Base-by-base conservation (phyloP, 2,329 filamentous ascomycete genomes). In the Colletotrichum liriopes region DNA sequence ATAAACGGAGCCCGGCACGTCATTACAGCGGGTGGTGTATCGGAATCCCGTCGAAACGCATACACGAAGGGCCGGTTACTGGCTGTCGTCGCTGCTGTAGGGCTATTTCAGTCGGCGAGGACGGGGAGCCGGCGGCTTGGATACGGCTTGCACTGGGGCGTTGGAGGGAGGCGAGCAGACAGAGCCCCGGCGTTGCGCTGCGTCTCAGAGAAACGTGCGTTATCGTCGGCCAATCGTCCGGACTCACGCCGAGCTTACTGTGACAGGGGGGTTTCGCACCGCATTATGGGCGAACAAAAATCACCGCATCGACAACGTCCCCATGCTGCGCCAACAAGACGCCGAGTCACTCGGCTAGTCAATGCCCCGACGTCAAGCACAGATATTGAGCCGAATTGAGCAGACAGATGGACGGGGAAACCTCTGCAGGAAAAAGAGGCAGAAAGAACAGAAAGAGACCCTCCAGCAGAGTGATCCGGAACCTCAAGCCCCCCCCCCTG, bases 31-130 rank as follows among this genome's bases (percentile, higher is more conserved):
- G 59, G 45, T 54, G 35, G 49, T 20, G 69, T 60, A 47, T 69
- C 65, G 69, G 69, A 72, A 64, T 64, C 26, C 69, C 69, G 65
- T 63, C 65, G 43, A 69, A 72, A 54, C 37, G 65, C 65, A 72
- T 59, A 72, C 67, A 69, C 69, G 69, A 37, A 64, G 39, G 29
- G 14, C 45, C 20, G 37, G 18, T 52, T 47, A 72, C 58, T 72
- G 69, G 69, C 35, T 64, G 26, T 54, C 59, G 23, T 47, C 43
- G 65, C 14, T 39, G 49, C 45, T 11, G 32, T 45, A 16, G 16
- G 59, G 35, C 49, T 72, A 72, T 69, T 63, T 72, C 35, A 35
- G 59, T 32, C 51, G 32, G 37, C 45, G 32, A 69, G 41, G 35
- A 64, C 56, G 58, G 58, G 35, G 26, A 16, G 49, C 45, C 37